Evolutionary conservation across 2,329 filamentous ascomycete genomes (phyloP), one percentile per base, ranked within the genome.

Genomic region (Ophiostoma sp.): DNA sequence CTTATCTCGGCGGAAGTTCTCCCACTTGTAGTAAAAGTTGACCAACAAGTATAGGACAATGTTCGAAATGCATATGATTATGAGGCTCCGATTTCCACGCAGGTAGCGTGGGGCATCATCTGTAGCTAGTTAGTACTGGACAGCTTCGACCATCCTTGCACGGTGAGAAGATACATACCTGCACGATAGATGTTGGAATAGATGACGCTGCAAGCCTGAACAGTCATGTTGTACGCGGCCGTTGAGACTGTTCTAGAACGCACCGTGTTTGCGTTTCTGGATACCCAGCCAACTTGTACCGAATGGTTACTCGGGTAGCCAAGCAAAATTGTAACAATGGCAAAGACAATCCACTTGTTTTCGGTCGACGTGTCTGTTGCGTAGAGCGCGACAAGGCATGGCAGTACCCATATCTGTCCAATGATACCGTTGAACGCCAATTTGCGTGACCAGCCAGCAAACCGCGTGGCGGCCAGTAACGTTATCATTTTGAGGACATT

Each of bases 171-270:
- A 17, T 28, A 61, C 25, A n/a, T 33, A 33, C 55, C 55, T 61
- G 55, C 8, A 3, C 82, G 79, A 73, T 83, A 84, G 11, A 84
- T 82, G 73, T 84, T 84, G 31, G 81, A 80, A 0, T 78, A 76
- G 69, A 83, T 83, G 48, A 86, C 83, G 0, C 79, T 80, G 25
- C 81, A 80, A 0, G 82, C 80, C 76, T 86, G 84, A 1, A 84
- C 82, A 33, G 80, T 83, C 84, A 86, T 86, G 77, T 91, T 91
- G 80, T 91, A 91, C 19, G 89, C 80, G 0, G 88, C 89, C 0
- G 88, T 87, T 0, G 88, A 87, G 1, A 92, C 88, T 1, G 90
- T 88, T 9, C 90, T 83, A 6, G 87, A 88, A 11, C 89, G 84
- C 9, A 92, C 88, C 1, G 86, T 85, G 75, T 90, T 89, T 1